Evolutionary conservation across 306 rosid species (phyloP).

Genomic region (Inga laurina): DNA sequence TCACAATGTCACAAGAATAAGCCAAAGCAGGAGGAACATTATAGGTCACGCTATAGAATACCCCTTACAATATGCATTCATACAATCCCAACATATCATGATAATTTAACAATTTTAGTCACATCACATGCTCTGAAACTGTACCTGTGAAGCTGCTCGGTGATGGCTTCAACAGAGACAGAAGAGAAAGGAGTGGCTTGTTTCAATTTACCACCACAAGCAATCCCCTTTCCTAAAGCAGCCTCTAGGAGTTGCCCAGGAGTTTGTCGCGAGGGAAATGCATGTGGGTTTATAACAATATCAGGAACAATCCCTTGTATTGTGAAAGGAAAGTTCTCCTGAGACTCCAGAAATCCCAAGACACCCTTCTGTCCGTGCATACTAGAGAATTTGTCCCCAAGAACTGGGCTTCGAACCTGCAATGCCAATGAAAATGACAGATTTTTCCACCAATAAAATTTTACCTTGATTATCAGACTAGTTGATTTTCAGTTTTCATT

Average conservation of each 20-base stretch:
- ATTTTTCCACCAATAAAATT: slow-evolving; percentile 14
- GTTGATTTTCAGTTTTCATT: slow-evolving; percentile 24
- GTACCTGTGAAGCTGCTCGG: slow-evolving; percentile 91
- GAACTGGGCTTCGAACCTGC: slow-evolving; percentile 92
- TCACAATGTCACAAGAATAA: not conserved
- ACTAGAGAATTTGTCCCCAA: slow-evolving; percentile 97
- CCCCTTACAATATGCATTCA: slow-evolving; percentile 16
- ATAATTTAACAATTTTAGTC: not conserved
- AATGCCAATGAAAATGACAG: slow-evolving; percentile 16
- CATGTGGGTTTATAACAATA: slow-evolving; percentile 94
- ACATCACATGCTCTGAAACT: slow-evolving; percentile 9
- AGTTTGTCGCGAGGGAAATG: slow-evolving; percentile 96
- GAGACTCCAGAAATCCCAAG: slow-evolving; percentile 85
- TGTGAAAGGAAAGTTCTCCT: slow-evolving; percentile 95
- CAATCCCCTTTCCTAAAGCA: slow-evolving; percentile 95
- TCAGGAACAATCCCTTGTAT: slow-evolving; percentile 95
- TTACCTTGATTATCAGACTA: not conserved
- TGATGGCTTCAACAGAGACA: slow-evolving; percentile 74
- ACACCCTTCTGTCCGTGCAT: slow-evolving; percentile 99
- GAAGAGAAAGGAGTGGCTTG: slow-evolving; percentile 93
- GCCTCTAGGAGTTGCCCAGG: slow-evolving; percentile 98
- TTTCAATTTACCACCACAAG: slow-evolving; percentile 62
- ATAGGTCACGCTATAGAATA: slow-evolving; percentile 17
- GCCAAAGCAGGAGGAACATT: slow-evolving; percentile 21
- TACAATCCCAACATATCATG: not conserved